phyloP scores from a whole-genome alignment of 2,329 filamentous ascomycete genomes.

The Gremmenia infestans region DNA sequence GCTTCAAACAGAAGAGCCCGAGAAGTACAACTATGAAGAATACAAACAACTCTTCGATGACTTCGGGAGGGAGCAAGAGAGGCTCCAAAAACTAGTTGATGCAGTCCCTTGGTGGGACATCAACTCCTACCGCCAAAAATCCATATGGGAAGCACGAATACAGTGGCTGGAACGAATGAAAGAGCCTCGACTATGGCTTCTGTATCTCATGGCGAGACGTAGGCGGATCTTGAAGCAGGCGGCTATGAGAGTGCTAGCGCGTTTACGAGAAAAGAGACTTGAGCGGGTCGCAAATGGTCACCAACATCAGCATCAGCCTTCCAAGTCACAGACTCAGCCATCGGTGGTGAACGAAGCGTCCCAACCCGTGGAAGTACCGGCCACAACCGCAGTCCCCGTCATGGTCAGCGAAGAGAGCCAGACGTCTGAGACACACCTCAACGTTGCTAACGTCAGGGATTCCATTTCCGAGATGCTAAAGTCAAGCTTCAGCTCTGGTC shows the following conservation, averaged over 20 bases:
- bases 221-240: conserved; percentile 20
- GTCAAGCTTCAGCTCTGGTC: conserved; percentile 1
- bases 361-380: conserved; percentile 2
- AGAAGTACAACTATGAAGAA: conserved; percentile 20
- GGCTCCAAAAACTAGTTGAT: conserved; percentile 11
- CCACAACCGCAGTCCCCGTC: not conserved
- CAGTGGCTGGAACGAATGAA: conserved; percentile 22
- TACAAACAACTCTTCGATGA: conserved; percentile 22
- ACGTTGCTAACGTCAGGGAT: not conserved
- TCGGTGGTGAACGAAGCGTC: conserved; percentile 5
- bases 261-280: conserved; percentile 15
- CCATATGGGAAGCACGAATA: conserved; percentile 18
- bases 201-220: conserved; percentile 22
- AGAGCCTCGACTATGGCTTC: conserved; percentile 19
- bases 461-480: not conserved
- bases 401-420: conserved; percentile 4
- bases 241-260: conserved; percentile 5
- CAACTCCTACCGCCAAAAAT: conserved; percentile 9
- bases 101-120: conserved; percentile 18
- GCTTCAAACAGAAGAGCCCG: conserved; percentile 18
- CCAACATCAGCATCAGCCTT: not conserved
- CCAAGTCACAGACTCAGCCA: not conserved
- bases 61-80: conserved; percentile 17
- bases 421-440: conserved; percentile 8
- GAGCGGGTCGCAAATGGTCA: conserved; percentile 1